A percentile compares a stretch with the other conserved stretches of the same genome.
Evolutionary conservation across 192 early-diverging fungal species (phyloP).

Genomic region (Chytriomyces confervae): DNA sequence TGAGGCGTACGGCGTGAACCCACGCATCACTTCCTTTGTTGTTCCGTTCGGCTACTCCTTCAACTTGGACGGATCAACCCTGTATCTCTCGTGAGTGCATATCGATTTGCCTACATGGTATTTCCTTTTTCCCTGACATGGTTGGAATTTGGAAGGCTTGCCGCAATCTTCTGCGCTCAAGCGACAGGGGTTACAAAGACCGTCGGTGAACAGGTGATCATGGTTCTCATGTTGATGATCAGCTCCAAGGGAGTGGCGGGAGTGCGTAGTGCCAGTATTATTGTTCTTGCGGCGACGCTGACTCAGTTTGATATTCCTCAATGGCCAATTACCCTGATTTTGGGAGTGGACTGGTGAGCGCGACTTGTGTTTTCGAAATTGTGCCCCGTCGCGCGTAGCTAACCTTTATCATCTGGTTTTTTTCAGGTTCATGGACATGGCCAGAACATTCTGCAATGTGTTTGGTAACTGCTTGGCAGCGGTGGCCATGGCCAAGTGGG

Average conservation of each 20-base stretch:
- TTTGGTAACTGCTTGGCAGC: conserved; percentile 74
- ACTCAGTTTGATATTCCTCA: conserved; percentile 60
- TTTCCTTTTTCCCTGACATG: neutral
- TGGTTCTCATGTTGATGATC: conserved; percentile 73
- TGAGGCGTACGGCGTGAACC: conserved; percentile 68
- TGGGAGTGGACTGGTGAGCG: conserved; percentile 67
- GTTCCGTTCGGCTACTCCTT: conserved; percentile 75
- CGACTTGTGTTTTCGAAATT: too few relatives aligned
- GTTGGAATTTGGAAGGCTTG: conserved; percentile 40
- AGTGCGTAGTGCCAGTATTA: conserved; percentile 61
- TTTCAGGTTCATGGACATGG: conserved; percentile 72
- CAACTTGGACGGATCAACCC: conserved; percentile 77
- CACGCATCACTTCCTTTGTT: conserved; percentile 70
- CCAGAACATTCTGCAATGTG: conserved; percentile 68
- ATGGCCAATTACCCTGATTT: conserved; percentile 64
- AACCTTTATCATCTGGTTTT: too few relatives aligned
- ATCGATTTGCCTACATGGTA: conserved; percentile 77
- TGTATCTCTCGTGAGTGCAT: conserved; percentile 65
- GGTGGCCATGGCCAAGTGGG: conserved; percentile 68
- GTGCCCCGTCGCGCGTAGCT: too few relatives aligned
- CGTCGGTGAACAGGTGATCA: conserved; percentile 63
- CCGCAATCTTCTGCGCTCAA: conserved; percentile 73
- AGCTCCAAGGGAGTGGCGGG: conserved; percentile 66
- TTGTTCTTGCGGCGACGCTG: conserved; percentile 64
- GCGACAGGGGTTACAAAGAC: conserved; percentile 52